Conservation (phyloP, 768 basidiomycete genomes). For the Baorangia bicolor region DNA sequence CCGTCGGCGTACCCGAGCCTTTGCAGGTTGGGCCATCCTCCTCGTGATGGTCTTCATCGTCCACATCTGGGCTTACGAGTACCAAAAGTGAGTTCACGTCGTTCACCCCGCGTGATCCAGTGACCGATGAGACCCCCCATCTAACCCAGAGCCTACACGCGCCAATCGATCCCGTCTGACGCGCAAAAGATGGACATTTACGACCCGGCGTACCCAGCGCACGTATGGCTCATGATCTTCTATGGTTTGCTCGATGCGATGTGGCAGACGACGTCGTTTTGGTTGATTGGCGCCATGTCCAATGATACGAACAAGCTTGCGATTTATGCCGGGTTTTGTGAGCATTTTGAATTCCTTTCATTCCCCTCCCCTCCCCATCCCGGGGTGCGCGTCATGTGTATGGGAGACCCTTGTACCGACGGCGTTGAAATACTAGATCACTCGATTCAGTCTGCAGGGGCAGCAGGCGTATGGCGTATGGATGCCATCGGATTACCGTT, state of each 20-base stretch:
- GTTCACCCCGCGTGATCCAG: not conserved
- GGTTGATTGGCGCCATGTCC: constrained; percentile 82
- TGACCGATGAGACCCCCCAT: not conserved
- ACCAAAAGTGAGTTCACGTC: constrained; percentile 54
- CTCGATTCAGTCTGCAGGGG: constrained; percentile 73
- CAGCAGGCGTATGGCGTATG: constrained; percentile 67
- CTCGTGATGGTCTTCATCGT: constrained; percentile 61
- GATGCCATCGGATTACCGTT: constrained; percentile 66
- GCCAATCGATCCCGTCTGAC: constrained; percentile 44
- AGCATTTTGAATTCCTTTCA: constrained; percentile 47
- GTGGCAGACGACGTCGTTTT: constrained; percentile 80
- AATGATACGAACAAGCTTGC: constrained; percentile 77
- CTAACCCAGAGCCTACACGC: constrained; percentile 51
- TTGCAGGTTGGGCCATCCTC: constrained; percentile 61
- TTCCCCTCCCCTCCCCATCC: not conserved
- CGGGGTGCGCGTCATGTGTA: too few relatives aligned
- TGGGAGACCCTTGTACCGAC: not conserved
- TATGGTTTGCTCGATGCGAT: constrained; percentile 74
- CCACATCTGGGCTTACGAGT: constrained; percentile 74
- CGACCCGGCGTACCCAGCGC: constrained; percentile 20
- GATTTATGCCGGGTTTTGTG: constrained; percentile 76
- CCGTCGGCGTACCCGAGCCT: constrained; percentile 63
- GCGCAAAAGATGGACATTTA: constrained; percentile 56
- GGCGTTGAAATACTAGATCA: constrained; percentile 43
- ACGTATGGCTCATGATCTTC: constrained; percentile 61